Evolutionary conservation across 169 alveolate species (phyloP), one percentile per base, ranked within the genome.

Genomic region (Eimeria maxima): DNA sequence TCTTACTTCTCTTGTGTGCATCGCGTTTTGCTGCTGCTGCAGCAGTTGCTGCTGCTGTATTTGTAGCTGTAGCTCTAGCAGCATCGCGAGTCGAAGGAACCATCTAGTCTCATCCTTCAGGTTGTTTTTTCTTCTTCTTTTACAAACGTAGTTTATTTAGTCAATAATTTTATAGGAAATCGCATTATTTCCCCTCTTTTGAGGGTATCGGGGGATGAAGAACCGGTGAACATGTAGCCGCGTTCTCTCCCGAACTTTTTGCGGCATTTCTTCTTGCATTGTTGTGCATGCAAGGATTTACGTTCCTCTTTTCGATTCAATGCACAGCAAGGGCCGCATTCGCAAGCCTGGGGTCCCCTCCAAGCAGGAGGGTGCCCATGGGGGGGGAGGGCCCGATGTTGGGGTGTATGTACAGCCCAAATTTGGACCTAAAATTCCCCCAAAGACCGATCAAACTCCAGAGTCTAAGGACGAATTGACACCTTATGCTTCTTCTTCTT

Each of bases 341-440:
- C 81, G 87, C n/a, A 33, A 45, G 7, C 87, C 87, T 33, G 87
- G 87, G 87, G 53, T 55, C 87, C 29, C 60, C 55, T 38, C 87
- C 57, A 76, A 76, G 60, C 87, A n/a, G 57, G 87, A 76, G 87
- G 60, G 63, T 11, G 16, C 47, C 38, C 47, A 10, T n/a, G n/a
- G n/a, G 10, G 80, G 80, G 80, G 80, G 80, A 2, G 80, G 29
- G 3, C 14, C 87, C 27, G 33, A 29, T 29, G 8, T 7, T 20
- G 87, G 60, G 16, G 63, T 44, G 33, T 5, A 7, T 20, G 60
- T 45, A 45, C 47, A 76, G 63, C 87, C 87, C 4, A 20, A 20
- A 8, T 76, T 76, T 38, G 87, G 87, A 1, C 89, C 55, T 24
- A 50, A 90, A n/a, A 81, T 53, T 11, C 73, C 90, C 24, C 65